Base-by-base conservation (phyloP, 306 rosid species). In the Vigna nakashimae region DNA sequence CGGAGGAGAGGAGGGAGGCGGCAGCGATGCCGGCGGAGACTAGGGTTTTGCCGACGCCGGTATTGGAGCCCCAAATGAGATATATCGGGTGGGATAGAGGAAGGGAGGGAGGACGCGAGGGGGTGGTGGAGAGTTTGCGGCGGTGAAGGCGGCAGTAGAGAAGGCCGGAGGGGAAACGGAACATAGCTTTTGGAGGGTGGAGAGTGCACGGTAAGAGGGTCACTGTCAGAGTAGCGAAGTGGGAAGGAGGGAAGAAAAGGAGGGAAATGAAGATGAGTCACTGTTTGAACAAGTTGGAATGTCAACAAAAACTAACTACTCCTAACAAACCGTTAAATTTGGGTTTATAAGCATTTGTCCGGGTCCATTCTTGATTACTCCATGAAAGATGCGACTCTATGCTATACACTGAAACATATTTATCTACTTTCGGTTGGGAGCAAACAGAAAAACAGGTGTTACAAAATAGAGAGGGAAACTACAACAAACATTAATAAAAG, bases 1-100 rank as follows among this genome's bases (percentile, higher is more conserved):
- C 30, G n/a, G 82, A 65, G 20, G 86, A 82, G 56, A 88, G 89
- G 49, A 92, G 85, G 17, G 66, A 85, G 9, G 93, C 84, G 62
- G 93, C 86, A 15, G 97, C 98, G 70, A 95, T 66, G 78, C 98
- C 98, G 24, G 98, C 55, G 80, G 98, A 95, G 77, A 95, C 92
- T 30, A 95, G 93, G 87, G 98, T 89, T 88, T 95, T 95, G 32
- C 98, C 98, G 24, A 95, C 88, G 48, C 87, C 88, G 74, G 98
- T 95, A 82, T 92, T 95, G 78, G 98, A 86, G 55, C 92, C 95
- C 95, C 98, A 92, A 0, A 95, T 77, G 67, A 85, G 82, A 85
- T 88, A 95, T 81, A 90, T 92, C 18, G 98, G 98, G 79, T 86
- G 84, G 71, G 95, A 81, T 56, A 90, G 91, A 1, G 95, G 90